Evolutionary conservation across 768 basidiomycete species (phyloP).

Genomic region (Pholiota conissans): DNA sequence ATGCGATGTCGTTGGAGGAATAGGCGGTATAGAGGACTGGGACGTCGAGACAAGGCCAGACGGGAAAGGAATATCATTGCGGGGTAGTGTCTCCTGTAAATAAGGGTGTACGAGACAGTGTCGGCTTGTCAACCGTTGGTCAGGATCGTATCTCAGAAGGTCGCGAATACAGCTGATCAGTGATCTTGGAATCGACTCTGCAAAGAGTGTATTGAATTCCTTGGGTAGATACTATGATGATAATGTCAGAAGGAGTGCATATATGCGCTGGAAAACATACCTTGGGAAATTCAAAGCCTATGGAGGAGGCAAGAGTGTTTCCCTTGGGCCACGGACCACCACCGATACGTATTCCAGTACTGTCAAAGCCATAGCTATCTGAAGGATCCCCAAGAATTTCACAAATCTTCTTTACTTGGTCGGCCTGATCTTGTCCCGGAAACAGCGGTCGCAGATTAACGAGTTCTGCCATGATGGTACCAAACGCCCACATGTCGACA

Average conservation of each 20-base stretch:
- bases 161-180: constrained; percentile 92
- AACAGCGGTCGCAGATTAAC: constrained; percentile 95
- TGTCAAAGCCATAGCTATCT: constrained; percentile 78
- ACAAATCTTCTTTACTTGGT: constrained; percentile 90
- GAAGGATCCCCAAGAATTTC: constrained; percentile 93
- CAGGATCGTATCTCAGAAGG: constrained; percentile 90
- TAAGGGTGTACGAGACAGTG: constrained; percentile 91
- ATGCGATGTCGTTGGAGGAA: constrained; percentile 28
- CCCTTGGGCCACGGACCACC: constrained; percentile 90
- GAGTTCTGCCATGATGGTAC: constrained; percentile 97
- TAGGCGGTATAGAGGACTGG: constrained; percentile 36
- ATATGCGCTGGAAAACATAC: constrained; percentile 41
- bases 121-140: constrained; percentile 78
- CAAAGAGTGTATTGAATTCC: constrained; percentile 74
- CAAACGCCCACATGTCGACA: constrained; percentile 99
- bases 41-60: constrained; percentile 37
- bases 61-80: constrained; percentile 66
- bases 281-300: constrained; percentile 89
- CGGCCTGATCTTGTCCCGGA: constrained; percentile 89
- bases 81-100: constrained; percentile 74
- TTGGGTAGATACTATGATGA: constrained; percentile 58
- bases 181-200: constrained; percentile 71
- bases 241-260: constrained; percentile 5
- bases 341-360: constrained; percentile 66
- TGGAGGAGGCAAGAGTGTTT: constrained; percentile 80